Percentiles rank a stretch among this genome's conserved stretches.
Conservation (phyloP, 2,329 filamentous ascomycete genomes). For the Cladosporium oxysporum region DNA sequence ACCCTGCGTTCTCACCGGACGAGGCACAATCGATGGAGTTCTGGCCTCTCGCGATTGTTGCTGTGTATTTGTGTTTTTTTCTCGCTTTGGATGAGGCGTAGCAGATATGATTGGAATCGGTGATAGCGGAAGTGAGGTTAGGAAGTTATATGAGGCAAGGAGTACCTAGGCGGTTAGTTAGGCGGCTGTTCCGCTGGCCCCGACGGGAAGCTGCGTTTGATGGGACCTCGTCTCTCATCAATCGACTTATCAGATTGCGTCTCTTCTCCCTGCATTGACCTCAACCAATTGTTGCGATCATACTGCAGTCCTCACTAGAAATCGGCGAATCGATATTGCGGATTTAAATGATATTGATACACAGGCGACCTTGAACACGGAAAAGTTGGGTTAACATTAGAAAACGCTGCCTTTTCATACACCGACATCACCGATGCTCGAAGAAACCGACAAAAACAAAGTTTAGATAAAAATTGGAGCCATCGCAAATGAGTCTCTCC, state of each 20-base stretch:
- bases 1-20: conserved; percentile 2
- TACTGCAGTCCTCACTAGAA: not conserved
- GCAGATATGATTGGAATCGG: not conserved
- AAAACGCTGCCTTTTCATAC: conserved; percentile 17
- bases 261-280: not conserved
- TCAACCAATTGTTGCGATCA: not conserved
- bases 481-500: conserved; percentile 6
- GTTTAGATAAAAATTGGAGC: conserved; percentile 7
- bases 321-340: not conserved
- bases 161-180: not conserved
- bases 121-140: not conserved
- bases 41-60: not conserved
- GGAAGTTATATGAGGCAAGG: not conserved
- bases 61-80: not conserved
- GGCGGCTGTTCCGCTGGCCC: not conserved
- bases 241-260: not conserved
- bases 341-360: not conserved
- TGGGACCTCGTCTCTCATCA: not conserved
- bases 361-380: not conserved
- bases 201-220: not conserved
- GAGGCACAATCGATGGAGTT: not conserved
- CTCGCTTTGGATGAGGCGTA: not conserved
- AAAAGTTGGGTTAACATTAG: conserved; percentile 11
- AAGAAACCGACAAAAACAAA: conserved; percentile 6
- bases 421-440: conserved; percentile 17